A percentile compares a stretch with the other conserved stretches of the same genome.
Conservation (phyloP, 2,329 filamentous ascomycete genomes). For the Exophiala dermatitidis region DNA sequence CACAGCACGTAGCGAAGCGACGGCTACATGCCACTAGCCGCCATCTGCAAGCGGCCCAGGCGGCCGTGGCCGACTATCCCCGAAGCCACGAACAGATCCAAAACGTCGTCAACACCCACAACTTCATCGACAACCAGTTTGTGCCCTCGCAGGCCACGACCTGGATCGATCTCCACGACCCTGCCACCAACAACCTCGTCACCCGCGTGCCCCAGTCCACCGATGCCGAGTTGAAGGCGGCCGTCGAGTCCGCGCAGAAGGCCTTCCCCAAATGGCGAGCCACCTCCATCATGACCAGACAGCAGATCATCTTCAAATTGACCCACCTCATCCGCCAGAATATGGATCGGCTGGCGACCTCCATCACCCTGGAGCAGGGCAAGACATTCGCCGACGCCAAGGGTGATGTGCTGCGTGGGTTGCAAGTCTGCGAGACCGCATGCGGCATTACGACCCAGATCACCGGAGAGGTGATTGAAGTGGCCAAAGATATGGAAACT, state of each 20-base stretch:
- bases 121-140: conserved; percentile 60
- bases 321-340: conserved; percentile 55
- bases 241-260: conserved; percentile 56
- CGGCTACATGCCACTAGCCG: conserved; percentile 49
- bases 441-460: conserved; percentile 62
- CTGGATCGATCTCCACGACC: conserved; percentile 60
- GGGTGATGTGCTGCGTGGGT: conserved; percentile 58
- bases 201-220: conserved; percentile 60
- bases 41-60: conserved; percentile 47
- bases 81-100: conserved; percentile 52
- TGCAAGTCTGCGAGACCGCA: conserved; percentile 61
- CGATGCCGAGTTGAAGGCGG: conserved; percentile 55
- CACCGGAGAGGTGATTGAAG: conserved; percentile 59
- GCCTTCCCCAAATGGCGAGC: conserved; percentile 57
- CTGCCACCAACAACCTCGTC: conserved; percentile 60
- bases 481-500: conserved; percentile 65
- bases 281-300: conserved; percentile 52
- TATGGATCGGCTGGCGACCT: conserved; percentile 59
- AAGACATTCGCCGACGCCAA: conserved; percentile 63
- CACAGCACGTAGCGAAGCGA: conserved; percentile 22
- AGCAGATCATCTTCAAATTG: conserved; percentile 63
- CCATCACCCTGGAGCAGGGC: conserved; percentile 60
- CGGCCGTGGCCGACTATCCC: conserved; percentile 47
- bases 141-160: conserved; percentile 50
- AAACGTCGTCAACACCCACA: conserved; percentile 51